phyloP scores from a whole-genome alignment of 352 stramenopile genomes.

The Elongisporangium prolatum region DNA sequence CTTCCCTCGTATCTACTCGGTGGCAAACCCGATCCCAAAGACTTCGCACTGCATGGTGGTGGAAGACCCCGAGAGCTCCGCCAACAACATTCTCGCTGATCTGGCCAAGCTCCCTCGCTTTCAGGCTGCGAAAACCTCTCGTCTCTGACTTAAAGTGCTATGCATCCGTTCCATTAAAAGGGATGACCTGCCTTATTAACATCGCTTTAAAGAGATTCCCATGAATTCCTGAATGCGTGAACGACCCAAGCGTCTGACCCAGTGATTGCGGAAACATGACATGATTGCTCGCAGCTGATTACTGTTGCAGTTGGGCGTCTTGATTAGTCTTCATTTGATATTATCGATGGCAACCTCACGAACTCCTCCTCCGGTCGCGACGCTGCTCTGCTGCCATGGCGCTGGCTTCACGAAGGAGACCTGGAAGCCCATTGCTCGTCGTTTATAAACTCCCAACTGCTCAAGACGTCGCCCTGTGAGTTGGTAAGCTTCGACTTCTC shows the following conservation, averaged over 20 bases:
- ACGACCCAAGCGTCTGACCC: no score
- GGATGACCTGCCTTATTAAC: no score
- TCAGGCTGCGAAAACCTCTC: conserved; percentile 2
- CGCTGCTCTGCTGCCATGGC: conserved; percentile 17
- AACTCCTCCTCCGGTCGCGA: background rate
- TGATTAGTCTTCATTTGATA: no score
- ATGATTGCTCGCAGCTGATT: no score
- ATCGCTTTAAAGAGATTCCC: no score
- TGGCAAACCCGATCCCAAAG: conserved; percentile 15
- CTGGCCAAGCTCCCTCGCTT: conserved; percentile 7
- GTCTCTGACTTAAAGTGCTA: background rate
- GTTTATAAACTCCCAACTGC: conserved; percentile 4
- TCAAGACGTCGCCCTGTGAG: conserved; percentile 9
- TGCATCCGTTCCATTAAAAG: no score
- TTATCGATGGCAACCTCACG: background rate
- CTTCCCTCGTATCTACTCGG: conserved; percentile 22
- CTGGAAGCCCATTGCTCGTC: conserved; percentile 12
- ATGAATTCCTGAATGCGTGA: no score
- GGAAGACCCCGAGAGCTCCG: conserved; percentile 20
- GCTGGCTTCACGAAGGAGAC: conserved; percentile 13
- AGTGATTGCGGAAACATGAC: no score
- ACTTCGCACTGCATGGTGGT: conserved; percentile 32
- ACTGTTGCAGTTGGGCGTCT: no score
- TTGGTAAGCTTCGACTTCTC: conserved; percentile 9
- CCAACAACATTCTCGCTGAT: conserved; percentile 2